phyloP scores from a whole-genome alignment of 2,329 filamentous ascomycete species.

The Monosporascus sp. region DNA sequence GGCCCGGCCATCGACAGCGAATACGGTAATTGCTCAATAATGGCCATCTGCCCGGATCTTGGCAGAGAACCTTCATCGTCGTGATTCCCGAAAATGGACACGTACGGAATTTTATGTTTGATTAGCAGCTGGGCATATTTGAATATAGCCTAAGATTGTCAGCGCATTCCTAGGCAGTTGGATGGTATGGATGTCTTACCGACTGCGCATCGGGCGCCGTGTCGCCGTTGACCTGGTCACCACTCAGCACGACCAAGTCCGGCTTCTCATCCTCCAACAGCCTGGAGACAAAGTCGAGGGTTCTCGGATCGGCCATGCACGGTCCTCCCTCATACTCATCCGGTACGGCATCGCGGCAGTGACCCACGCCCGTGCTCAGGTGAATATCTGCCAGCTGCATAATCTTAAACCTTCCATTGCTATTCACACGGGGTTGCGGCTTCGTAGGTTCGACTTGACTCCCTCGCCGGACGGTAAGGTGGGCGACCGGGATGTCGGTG shows the following conservation, averaged over 20 bases:
- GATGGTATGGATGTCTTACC: conserved; percentile 37
- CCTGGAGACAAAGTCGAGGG: conserved; percentile 78
- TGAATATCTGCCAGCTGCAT: conserved; percentile 95
- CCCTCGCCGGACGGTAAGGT: conserved; percentile 75
- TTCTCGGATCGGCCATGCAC: conserved; percentile 89
- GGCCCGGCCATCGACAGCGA: conserved; percentile 84
- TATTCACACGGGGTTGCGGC: conserved; percentile 70
- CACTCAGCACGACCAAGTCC: conserved; percentile 84
- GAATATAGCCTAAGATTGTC: conserved; percentile 65
- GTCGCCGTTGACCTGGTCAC: conserved; percentile 93
- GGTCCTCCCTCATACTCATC: conserved; percentile 64
- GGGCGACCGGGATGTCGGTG: conserved; percentile 59
- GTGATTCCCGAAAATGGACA: conserved; percentile 94
- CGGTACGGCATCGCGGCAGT: conserved; percentile 81
- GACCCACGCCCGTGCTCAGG: conserved; percentile 81
- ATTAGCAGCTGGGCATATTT: conserved; percentile 84
- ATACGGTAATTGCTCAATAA: conserved; percentile 82
- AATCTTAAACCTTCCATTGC: conserved; percentile 94
- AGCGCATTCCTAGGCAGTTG: conserved; percentile 5
- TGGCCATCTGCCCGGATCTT: conserved; percentile 73
- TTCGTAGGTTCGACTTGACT: conserved; percentile 58
- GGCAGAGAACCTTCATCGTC: conserved; percentile 85
- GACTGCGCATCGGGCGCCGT: conserved; percentile 87
- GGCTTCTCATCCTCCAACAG: conserved; percentile 91
- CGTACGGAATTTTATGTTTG: conserved; percentile 84